Conservation (phyloP, 257 asterid genomes). For the Nicotiana knightiana region DNA sequence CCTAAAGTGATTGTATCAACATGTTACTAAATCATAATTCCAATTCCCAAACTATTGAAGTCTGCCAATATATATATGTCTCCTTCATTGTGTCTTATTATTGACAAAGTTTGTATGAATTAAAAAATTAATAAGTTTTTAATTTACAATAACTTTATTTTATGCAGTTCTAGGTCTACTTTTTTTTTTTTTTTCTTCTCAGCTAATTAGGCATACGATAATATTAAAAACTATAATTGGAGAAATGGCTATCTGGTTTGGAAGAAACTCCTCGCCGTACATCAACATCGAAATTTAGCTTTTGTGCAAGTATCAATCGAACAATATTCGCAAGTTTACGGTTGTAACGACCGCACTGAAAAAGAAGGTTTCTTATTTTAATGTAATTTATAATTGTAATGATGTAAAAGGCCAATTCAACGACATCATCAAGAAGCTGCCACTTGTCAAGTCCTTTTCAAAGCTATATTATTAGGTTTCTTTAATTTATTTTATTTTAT, state of each 20-base stretch:
- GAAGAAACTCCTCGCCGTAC: not conserved
- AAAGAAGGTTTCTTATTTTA: no score
- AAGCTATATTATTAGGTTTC: not conserved
- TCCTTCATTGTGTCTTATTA: not conserved
- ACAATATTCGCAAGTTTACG: not conserved
- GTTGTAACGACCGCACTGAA: not conserved
- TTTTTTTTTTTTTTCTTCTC: no score
- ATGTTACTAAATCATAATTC: not conserved
- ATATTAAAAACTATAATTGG: no score
- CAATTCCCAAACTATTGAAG: not conserved
- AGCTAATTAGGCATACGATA: not conserved
- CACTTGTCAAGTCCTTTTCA: not conserved
- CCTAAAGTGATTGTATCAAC: not conserved
- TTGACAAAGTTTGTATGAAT: not conserved
- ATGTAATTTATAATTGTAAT: no score
- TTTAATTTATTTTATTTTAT: not conserved
- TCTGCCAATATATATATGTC: not conserved
- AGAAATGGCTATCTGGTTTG: not conserved
- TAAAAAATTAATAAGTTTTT: no score
- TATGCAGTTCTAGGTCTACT: no score
- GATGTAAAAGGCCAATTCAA: no score
- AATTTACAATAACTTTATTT: no score
- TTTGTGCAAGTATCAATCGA: not conserved
- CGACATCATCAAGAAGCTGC: not conserved
- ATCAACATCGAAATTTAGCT: not conserved